These are phyloP conservation scores for Umbellularia californica DNA, from an alignment of 164 flowering plant species.

Conservation along the genomic window DNA sequence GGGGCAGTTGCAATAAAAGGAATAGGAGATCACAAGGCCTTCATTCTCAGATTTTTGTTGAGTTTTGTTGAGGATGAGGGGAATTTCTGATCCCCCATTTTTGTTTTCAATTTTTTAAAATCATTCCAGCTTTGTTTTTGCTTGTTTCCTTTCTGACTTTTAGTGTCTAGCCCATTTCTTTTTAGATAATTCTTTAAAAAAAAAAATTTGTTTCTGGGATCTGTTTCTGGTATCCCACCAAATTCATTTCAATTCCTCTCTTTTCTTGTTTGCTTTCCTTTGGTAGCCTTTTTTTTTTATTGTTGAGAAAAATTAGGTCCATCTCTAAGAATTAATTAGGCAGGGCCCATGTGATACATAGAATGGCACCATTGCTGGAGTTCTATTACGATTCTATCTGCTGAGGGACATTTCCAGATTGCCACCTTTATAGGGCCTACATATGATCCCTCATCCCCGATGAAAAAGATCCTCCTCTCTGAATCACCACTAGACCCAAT, in stretches of 20 bases:
- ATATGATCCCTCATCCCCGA: no score
- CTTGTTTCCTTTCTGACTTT: background rate
- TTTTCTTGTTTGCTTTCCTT: background rate
- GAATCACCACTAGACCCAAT: no score
- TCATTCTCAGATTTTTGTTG: slow-evolving; percentile 51
- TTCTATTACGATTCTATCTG: no score
- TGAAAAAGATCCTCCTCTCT: no score
- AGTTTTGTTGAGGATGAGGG: slow-evolving; percentile 51
- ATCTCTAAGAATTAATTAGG: no score
- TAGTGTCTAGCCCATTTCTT: background rate
- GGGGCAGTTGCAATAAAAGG: slow-evolving; percentile 51
- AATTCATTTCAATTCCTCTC: no score
- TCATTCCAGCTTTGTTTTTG: background rate
- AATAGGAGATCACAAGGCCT: slow-evolving; percentile 31
- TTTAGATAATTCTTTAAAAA: background rate
- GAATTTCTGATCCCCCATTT: slow-evolving; percentile 45
- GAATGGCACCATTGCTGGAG: no score
- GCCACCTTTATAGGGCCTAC: no score
- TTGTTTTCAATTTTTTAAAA: background rate
- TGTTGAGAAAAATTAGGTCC: no score
- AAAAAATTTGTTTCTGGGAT: background rate
- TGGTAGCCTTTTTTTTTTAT: no score
- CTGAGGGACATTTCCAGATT: no score
- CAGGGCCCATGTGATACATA: no score
- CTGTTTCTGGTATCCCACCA: background rate